Percentiles rank a stretch among this genome's conserved stretches.
Evolutionary conservation across 225 moss, liverwort and hornwort species (phyloP).

Genomic region (Physcomitrium patens): DNA sequence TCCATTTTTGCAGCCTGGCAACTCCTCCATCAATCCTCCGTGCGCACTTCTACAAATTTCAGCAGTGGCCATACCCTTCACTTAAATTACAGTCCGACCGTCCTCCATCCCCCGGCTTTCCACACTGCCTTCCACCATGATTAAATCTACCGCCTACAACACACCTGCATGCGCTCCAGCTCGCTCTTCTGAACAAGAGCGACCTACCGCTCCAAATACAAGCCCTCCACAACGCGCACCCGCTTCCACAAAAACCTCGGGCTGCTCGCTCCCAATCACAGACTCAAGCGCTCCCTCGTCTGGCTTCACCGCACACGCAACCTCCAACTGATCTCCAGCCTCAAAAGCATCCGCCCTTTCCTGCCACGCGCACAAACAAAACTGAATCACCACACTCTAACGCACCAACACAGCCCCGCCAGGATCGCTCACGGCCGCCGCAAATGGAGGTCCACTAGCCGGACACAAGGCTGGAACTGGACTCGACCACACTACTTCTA

Average conservation of each 20-base stretch:
- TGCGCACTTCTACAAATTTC: conserved; percentile 45
- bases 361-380: too few relatives aligned
- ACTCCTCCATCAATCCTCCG: conserved; percentile 57
- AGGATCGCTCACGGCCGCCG: neutral
- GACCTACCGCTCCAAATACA: neutral
- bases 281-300: too few relatives aligned
- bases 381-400: too few relatives aligned
- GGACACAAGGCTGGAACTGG: too few relatives aligned
- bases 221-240: neutral
- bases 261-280: too few relatives aligned
- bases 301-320: too few relatives aligned
- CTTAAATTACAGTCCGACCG: neutral
- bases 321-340: too few relatives aligned
- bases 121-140: neutral
- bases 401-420: neutral
- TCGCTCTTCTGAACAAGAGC: neutral
- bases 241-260: neutral
- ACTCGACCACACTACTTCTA: too few relatives aligned
- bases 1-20: conserved; percentile 42
- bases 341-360: too few relatives aligned
- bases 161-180: neutral
- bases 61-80: conserved; percentile 60
- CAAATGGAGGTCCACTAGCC: neutral
- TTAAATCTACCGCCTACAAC: neutral
- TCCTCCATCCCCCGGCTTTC: neutral